Evolutionary conservation across 345 rosid species (phyloP), one percentile per base, ranked within the genome.

Genomic region (Lepidium africanum): DNA sequence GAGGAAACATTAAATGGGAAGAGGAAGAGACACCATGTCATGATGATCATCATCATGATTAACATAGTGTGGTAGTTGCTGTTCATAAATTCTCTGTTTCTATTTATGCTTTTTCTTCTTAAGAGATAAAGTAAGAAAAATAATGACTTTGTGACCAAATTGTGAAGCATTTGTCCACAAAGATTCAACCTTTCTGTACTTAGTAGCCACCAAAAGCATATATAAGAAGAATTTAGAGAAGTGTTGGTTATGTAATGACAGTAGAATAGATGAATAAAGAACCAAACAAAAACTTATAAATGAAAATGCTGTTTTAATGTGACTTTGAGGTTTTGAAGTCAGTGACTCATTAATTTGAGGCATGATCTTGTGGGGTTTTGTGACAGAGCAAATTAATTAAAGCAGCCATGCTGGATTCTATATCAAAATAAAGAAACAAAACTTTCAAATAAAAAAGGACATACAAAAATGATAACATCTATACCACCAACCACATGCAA

Each of bases 51-150:
- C 66, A 73, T 40, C 77, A 74, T 73, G 56, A 59, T 59, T 66
- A 47, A 73, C 55, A 61, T 61, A 46, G 39, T 55, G 74, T 66
- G 74, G 74, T 75, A 47, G 78, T 69, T 75, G 74, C 47, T n/a
- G 10, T 36, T 33, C 65, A 56, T 74, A 61, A 68, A 46, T 32
- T 61, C 35, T 43, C 30, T 11, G n/a, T 25, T 47, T 50, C 42
- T 51, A 36, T 58, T 58, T 61, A 59, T 65, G 60, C 60, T 48
- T 57, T 65, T 37, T 63, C 53, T 50, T 54, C 55, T 65, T 50
- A 32, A 58, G 10, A 63, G n/a, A 47, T 23, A 13, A 50, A 7
- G 48, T 45, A 21, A 48, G 7, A 47, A 47, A 27, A 65, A 66
- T 2, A 59, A 73, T 42, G 15, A 74, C 68, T 61, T 54, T 32